Evolutionary conservation across 345 rosid species (phyloP), one percentile per base, ranked within the genome.

Genomic region (Hypericum androsaemum): DNA sequence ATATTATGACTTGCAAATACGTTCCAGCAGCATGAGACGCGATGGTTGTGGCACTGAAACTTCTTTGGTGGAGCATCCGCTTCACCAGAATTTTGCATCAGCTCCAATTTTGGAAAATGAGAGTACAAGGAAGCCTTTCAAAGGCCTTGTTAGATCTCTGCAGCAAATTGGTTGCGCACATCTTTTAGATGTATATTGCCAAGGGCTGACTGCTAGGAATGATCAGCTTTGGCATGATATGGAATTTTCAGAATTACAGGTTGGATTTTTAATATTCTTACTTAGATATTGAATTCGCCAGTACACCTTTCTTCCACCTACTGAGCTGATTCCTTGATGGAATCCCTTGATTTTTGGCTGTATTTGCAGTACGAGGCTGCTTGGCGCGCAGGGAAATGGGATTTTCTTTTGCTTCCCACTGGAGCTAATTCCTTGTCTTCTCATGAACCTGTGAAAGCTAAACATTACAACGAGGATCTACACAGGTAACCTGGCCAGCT

Each of bases 331-430:
- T 38, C 36, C 16, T 10, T 36, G 42, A n/a, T n/a, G n/a, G n/a
- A 52, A 43, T 16, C 37, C 47, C 3, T 0, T 64, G 28, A 17
- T 28, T 41, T 12, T 32, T n/a, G 32, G 32, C 32, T 22, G 32
- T 43, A 47, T 70, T 59, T 76, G 78, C 79, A 90, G 98, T 87
- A 80, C 52, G 95, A 90, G 68, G 95, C 98, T 74, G 96, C 98
- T 57, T 90, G 98, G 96, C 95, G 80, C 65, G 80, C 92, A 32
- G 96, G 92, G 56, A 87, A 90, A 53, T 90, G 98, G 96, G 98
- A 90, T 79, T 90, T 87, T 57, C 79, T 95, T 67, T 67, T 81
- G 46, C 80, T 75, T 60, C 71, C 44, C 64, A 60, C 67, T 37
- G 81, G 65, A 70, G 67, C 70, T 59, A 70, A 61, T 65, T 69